Evolutionary conservation across 768 basidiomycete species (phyloP).

Genomic region (Daedalea quercina): DNA sequence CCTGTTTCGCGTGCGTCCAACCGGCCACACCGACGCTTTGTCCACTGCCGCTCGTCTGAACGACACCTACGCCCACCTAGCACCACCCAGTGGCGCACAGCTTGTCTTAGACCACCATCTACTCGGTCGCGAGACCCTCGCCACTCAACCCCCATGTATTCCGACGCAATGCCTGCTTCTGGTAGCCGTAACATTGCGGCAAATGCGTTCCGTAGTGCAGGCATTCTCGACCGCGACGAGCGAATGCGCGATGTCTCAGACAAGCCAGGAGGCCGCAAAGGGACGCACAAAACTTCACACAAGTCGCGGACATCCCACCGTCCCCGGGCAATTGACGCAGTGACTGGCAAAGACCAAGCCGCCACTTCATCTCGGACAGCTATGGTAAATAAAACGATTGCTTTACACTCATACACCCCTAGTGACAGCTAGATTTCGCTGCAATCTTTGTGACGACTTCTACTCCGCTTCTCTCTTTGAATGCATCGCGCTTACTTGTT

Average conservation of each 20-base stretch:
- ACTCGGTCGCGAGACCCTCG: background rate
- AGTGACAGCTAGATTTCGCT: conserved; percentile 16
- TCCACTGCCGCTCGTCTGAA: background rate
- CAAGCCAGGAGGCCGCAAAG: conserved; percentile 71
- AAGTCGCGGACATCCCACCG: conserved; percentile 56
- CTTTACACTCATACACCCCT: conserved; percentile 21
- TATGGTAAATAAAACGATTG: conserved; percentile 59
- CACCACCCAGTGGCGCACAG: too few species aligned
- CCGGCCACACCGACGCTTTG: background rate
- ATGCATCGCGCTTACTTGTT: conserved; percentile 35
- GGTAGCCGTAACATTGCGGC: conserved; percentile 52
- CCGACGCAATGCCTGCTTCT: conserved; percentile 51
- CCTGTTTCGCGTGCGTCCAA: background rate
- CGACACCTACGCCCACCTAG: background rate
- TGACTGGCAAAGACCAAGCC: conserved; percentile 38
- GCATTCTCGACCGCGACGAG: conserved; percentile 71
- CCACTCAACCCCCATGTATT: conserved; percentile 27
- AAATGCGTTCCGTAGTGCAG: conserved; percentile 61
- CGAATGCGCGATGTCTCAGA: conserved; percentile 67
- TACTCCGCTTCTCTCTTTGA: conserved; percentile 22
- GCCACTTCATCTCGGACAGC: conserved; percentile 38
- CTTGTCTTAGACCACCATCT: background rate
- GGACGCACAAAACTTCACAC: conserved; percentile 54
- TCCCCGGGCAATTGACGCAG: conserved; percentile 50
- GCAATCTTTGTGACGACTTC: conserved; percentile 7